A percentile compares a stretch with the other conserved stretches of the same genome.
Evolutionary conservation across 805 yeast species (phyloP).

Genomic region (Metschnikowia noctiluminum): DNA sequence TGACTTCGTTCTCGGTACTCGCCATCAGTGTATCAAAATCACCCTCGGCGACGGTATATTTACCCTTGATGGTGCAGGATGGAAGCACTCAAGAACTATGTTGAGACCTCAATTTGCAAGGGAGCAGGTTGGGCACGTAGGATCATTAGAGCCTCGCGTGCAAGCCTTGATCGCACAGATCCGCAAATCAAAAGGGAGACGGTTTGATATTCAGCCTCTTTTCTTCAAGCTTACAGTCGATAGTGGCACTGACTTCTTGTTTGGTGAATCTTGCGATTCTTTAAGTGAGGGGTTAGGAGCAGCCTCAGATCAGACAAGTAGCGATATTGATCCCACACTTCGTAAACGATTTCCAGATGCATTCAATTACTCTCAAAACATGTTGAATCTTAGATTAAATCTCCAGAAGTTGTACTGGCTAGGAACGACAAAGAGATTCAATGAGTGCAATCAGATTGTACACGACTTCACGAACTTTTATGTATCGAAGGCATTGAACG

Average conservation of each 20-base stretch:
- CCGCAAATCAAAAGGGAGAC: slow-evolving; percentile 7
- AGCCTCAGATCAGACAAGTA: neutral
- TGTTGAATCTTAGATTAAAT: slow-evolving; percentile 11
- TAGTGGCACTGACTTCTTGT: slow-evolving; percentile 17
- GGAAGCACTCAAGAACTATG: slow-evolving; percentile 29
- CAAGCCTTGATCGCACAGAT: slow-evolving; percentile 19
- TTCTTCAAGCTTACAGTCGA: slow-evolving; percentile 18
- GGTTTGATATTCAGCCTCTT: slow-evolving; percentile 16
- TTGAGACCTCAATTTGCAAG: slow-evolving; percentile 28
- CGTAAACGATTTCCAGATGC: slow-evolving; percentile 13
- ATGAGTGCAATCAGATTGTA: slow-evolving; percentile 12
- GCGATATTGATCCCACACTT: slow-evolving; percentile 10
- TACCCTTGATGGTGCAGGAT: slow-evolving; percentile 27
- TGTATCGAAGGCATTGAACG: slow-evolving; percentile 35
- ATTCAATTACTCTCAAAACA: slow-evolving; percentile 15
- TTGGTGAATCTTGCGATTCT: slow-evolving; percentile 18
- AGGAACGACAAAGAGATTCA: slow-evolving; percentile 11
- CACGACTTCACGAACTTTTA: slow-evolving; percentile 27
- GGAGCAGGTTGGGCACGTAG: slow-evolving; percentile 27
- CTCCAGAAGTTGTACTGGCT: slow-evolving; percentile 16
- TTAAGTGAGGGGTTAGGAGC: slow-evolving; percentile 12
- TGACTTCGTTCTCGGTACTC: slow-evolving; percentile 24
- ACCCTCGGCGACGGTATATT: slow-evolving; percentile 27
- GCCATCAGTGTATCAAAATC: slow-evolving; percentile 21
- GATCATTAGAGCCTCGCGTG: slow-evolving; percentile 24